Conservation (phyloP, 192 early-diverging fungal species). For the Powellomyces hirtus region DNA sequence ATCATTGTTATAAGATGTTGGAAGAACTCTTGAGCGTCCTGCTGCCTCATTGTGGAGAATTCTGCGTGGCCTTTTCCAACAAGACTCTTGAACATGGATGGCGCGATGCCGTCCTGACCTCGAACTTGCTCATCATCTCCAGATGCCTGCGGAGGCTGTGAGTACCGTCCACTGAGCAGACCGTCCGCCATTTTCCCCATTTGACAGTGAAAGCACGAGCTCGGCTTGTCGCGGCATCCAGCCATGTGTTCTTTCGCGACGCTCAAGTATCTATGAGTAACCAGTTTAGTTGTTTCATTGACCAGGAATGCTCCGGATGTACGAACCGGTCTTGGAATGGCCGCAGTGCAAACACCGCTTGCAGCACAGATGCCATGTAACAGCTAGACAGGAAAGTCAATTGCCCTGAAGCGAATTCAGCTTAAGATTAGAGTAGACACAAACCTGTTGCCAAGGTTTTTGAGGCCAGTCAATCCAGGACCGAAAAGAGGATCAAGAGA, state of each 20-base stretch:
- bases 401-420: background rate
- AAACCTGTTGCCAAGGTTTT: constrained; percentile 92
- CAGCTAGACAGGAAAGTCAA: constrained; percentile 56
- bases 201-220: constrained; percentile 86
- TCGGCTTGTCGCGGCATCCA: constrained; percentile 55
- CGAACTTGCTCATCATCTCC: constrained; percentile 29
- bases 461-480: constrained; percentile 88
- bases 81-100: constrained; percentile 87
- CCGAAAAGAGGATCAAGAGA: constrained; percentile 80
- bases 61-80: constrained; percentile 89
- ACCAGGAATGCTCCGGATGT: background rate
- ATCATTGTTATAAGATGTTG: constrained; percentile 73
- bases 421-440: background rate
- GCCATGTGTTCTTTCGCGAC: constrained; percentile 47
- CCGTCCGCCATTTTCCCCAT: constrained; percentile 89
- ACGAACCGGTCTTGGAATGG: constrained; percentile 72
- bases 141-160: constrained; percentile 41
- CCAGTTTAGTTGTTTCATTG: background rate
- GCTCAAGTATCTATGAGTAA: background rate
- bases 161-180: constrained; percentile 84
- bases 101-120: constrained; percentile 80
- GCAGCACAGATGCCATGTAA: constrained; percentile 94
- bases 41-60: constrained; percentile 96
- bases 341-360: constrained; percentile 78
- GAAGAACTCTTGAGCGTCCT: constrained; percentile 93